Conservation (phyloP, 306 rosid species). For the Morella rubra region DNA sequence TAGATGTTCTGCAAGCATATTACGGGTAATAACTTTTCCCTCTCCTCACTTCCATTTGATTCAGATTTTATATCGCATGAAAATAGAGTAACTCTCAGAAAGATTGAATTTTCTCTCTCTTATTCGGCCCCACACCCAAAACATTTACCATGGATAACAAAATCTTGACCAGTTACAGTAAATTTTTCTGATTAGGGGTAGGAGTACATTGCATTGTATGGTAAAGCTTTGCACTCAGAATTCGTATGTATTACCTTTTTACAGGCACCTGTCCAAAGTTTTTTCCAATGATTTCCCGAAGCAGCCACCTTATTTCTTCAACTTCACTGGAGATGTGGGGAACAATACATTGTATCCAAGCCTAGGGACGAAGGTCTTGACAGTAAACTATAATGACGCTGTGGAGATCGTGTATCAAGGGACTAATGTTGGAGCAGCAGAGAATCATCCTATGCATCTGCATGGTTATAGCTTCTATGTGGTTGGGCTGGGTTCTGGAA, state of each 20-base stretch:
- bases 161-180: too few relatives aligned
- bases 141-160: too few relatives aligned
- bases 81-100: too few relatives aligned
- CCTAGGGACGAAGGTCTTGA: slow-evolving; percentile 40
- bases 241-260: not conserved
- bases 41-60: not conserved
- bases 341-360: slow-evolving; percentile 17
- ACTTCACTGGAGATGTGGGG: slow-evolving; percentile 39
- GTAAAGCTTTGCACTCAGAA: not conserved
- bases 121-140: too few relatives aligned
- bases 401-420: slow-evolving; percentile 52
- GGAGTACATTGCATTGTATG: too few relatives aligned
- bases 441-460: slow-evolving; percentile 34
- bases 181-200: too few relatives aligned
- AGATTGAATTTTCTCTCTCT: too few relatives aligned
- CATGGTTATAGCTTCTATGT: slow-evolving; percentile 39
- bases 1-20: slow-evolving; percentile 47
- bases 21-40: slow-evolving; percentile 30
- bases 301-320: slow-evolving; percentile 33
- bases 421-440: slow-evolving; percentile 32
- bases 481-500: slow-evolving; percentile 37
- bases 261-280: not conserved
- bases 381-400: slow-evolving; percentile 32
- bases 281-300: slow-evolving; percentile 27
- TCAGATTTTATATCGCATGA: not conserved